Evolutionary conservation across 805 yeast genomes (phyloP), one percentile per base, ranked within the genome.

Genomic region (Hanseniaspora meyeri): DNA sequence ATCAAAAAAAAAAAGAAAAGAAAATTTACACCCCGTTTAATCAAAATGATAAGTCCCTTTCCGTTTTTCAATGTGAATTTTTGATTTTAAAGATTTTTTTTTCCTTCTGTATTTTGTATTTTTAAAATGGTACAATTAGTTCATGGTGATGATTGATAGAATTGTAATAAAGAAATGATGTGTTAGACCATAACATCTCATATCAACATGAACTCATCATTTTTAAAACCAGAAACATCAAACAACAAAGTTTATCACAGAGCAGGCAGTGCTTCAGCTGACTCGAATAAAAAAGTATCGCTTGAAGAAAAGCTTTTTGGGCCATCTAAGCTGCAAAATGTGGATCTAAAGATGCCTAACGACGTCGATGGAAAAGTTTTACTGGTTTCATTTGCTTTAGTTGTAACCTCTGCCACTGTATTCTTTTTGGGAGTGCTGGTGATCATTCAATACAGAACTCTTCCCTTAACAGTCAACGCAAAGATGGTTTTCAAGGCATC

Each of bases 381-480:
- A 20, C 19, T 62, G 9, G 67, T 69, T 9, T 67, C 68, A 17
- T 17, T 62, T 8, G 39, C 64, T 16, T 49, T 66, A 9, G 68
- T 66, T 2, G 10, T 68, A 4, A 54, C 68, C n/a, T 64, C 66
- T 19, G 59, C 61, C 7, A 12, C 65, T 10, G 67, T 68, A 39
- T 69, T 71, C 59, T 58, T 70, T 3, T 60, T 71, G 17, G 72
- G 71, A 12, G 69, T 70, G 7, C 64, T 69, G 51, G 65, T 69
- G 43, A 64, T 70, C 43, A 65, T 71, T 46, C 68, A 70, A 38
- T 60, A 65, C 32, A 66, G 73, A 59, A 70, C 73, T 4, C 59
- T 70, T 39, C 63, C 64, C 17, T 61, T 62, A 17, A 62, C 60
- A 14, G 57, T 57, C 31, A 51, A 51, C 6, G 34, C 56, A 1